phyloP scores from a whole-genome alignment of 495 filamentous ascomycete genomes.

The Aspergillus campestris region DNA sequence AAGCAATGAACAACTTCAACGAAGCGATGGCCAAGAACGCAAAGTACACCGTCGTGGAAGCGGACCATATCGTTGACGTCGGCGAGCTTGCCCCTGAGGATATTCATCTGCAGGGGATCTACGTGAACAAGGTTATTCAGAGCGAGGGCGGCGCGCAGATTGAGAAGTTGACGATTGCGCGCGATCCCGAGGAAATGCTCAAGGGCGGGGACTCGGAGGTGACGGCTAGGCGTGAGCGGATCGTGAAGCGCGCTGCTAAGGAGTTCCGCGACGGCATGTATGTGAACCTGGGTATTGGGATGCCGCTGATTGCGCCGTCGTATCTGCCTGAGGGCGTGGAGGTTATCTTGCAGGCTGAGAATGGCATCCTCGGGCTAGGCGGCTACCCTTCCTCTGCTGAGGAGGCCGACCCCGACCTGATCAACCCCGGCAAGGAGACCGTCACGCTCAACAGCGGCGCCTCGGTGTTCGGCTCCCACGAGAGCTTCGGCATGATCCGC shows the following conservation, averaged over 20 bases:
- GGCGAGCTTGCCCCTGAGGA: slow-evolving; percentile 68
- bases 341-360: slow-evolving; percentile 82
- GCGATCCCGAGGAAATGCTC: slow-evolving; percentile 48
- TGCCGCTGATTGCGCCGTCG: slow-evolving; percentile 78
- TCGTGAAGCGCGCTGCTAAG: slow-evolving; percentile 77
- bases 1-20: slow-evolving; percentile 82
- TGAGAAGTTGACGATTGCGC: slow-evolving; percentile 70
- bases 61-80: slow-evolving; percentile 77
- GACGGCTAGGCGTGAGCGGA: slow-evolving; percentile 68
- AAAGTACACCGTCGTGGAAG: slow-evolving; percentile 81
- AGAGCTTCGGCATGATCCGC: slow-evolving; percentile 91
- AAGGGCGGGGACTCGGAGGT: slow-evolving; percentile 46
- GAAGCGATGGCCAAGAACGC: slow-evolving; percentile 84
- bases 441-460: slow-evolving; percentile 74
- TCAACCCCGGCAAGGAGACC: slow-evolving; percentile 92
- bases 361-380: slow-evolving; percentile 82
- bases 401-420: slow-evolving; percentile 72
- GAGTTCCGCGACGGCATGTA: slow-evolving; percentile 95
- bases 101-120: slow-evolving; percentile 80
- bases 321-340: slow-evolving; percentile 71
- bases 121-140: slow-evolving; percentile 77
- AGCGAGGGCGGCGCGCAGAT: slow-evolving; percentile 66
- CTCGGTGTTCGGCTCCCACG: slow-evolving; percentile 72
- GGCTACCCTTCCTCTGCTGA: slow-evolving; percentile 69
- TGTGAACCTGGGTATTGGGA: slow-evolving; percentile 86